These are phyloP conservation scores for Rickenella mellea DNA, from an alignment of 768 basidiomycete species.

Conservation along the genomic window DNA sequence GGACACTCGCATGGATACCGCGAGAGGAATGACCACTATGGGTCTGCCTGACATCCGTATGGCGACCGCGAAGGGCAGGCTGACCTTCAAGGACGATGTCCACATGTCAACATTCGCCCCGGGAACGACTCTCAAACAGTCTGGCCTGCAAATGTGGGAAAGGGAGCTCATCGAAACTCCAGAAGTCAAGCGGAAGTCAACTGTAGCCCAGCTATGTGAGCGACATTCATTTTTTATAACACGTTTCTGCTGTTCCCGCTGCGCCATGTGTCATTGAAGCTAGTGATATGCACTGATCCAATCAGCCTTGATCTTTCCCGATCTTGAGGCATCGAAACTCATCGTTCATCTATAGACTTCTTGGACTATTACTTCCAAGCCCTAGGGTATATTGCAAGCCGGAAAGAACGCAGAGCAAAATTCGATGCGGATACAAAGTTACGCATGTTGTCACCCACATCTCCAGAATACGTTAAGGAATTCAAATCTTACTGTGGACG, in stretches of 20 bases:
- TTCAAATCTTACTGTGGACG: conserved; percentile 90
- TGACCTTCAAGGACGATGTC: conserved; percentile 43
- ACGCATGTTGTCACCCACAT: conserved; percentile 42
- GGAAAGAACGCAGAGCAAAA: conserved; percentile 73
- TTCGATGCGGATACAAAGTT: conserved; percentile 78
- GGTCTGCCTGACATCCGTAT: conserved; percentile 47
- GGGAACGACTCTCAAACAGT: conserved; percentile 42
- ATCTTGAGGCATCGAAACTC: conserved; percentile 6
- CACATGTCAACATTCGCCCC: conserved; percentile 59
- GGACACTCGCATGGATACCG: conserved; percentile 79
- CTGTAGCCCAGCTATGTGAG: conserved; percentile 93
- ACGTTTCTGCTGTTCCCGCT: background rate
- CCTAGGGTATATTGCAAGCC: conserved; percentile 77
- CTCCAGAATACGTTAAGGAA: conserved; percentile 59
- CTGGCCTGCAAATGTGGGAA: conserved; percentile 71
- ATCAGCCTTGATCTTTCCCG: no score
- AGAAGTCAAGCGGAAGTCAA: conserved; percentile 91
- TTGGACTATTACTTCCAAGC: conserved; percentile 97
- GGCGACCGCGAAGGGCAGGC: conserved; percentile 48
- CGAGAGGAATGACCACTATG: conserved; percentile 42
- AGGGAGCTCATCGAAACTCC: conserved; percentile 70
- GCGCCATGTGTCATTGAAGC: conserved; percentile 4
- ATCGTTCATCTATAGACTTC: conserved; percentile 54
- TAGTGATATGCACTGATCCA: no score
- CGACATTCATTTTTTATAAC: conserved; percentile 10